Conservation (phyloP, 768 basidiomycete genomes). For the Galerina sulciceps region DNA sequence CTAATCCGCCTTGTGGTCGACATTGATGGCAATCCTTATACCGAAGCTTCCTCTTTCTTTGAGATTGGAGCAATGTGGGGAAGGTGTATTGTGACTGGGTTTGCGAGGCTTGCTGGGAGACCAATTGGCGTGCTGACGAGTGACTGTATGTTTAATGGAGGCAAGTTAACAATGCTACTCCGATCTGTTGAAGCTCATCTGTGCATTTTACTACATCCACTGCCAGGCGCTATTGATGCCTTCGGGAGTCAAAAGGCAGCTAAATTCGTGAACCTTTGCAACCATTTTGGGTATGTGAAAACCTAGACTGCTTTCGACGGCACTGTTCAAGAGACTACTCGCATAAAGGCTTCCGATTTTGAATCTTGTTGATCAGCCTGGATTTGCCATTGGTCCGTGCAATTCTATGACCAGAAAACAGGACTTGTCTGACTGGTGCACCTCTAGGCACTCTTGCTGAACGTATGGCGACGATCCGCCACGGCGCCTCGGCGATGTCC, state of each 20-base stretch:
- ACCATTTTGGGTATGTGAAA: slow-evolving; percentile 39
- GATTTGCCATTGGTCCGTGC: slow-evolving; percentile 38
- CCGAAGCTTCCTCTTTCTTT: slow-evolving; percentile 32
- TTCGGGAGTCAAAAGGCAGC: slow-evolving; percentile 43
- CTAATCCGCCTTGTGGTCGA: slow-evolving; percentile 40
- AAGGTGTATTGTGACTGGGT: slow-evolving; percentile 39
- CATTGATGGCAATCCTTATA: slow-evolving; percentile 18
- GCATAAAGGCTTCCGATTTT: slow-evolving; percentile 36
- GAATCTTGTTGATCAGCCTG: slow-evolving; percentile 45
- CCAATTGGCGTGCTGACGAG: slow-evolving; percentile 41
- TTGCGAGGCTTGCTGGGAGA: slow-evolving; percentile 38
- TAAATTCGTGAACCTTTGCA: slow-evolving; percentile 40
- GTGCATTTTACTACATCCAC: background rate
- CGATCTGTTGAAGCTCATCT: background rate
- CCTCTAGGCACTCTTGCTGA: slow-evolving; percentile 39
- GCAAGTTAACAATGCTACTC: slow-evolving; percentile 17
- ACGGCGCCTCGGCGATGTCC: slow-evolving; percentile 40
- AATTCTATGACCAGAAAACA: background rate
- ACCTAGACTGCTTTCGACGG: background rate
- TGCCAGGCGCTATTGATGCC: slow-evolving; percentile 46
- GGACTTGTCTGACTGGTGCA: background rate
- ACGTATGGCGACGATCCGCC: slow-evolving; percentile 41
- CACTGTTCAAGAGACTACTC: background rate
- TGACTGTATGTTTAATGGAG: slow-evolving; percentile 43
- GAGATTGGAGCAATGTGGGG: slow-evolving; percentile 45